Conservation (phyloP, 768 basidiomycete species). For the Kwoniella sp. region DNA sequence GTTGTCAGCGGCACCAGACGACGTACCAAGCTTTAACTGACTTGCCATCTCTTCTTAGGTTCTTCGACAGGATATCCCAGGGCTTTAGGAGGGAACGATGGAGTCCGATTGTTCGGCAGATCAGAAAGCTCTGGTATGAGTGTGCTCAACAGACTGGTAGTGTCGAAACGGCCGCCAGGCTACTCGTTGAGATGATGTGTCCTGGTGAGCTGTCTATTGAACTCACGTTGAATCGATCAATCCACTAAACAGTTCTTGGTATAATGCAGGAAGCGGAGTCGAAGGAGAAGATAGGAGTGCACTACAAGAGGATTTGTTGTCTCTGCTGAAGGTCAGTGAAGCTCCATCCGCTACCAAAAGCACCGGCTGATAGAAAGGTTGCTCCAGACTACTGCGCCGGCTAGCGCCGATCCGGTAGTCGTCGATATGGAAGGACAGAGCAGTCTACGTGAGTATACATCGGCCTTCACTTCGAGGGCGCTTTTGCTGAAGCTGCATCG, state of each 20-base stretch:
- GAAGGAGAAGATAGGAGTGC: constrained; percentile 40
- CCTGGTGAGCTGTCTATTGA: constrained; percentile 69
- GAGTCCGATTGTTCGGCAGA: constrained; percentile 70
- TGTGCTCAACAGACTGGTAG: constrained; percentile 78
- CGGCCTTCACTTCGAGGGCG: constrained; percentile 58
- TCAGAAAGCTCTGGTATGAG: constrained; percentile 77
- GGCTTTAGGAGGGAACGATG: constrained; percentile 85
- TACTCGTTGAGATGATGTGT: constrained; percentile 81
- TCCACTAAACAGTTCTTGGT: too few relatives aligned
- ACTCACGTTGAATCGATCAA: too few relatives aligned
- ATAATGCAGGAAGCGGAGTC: constrained; percentile 26
- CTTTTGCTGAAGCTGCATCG: constrained; percentile 3
- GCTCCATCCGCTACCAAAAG: too few relatives aligned
- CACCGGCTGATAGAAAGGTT: neutral
- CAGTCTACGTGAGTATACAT: constrained; percentile 22
- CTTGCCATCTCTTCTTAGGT: constrained; percentile 59
- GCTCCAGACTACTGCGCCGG: constrained; percentile 70
- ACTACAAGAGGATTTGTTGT: constrained; percentile 73
- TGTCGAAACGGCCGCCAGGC: constrained; percentile 70
- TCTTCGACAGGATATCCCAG: constrained; percentile 88
- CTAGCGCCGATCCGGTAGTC: constrained; percentile 62
- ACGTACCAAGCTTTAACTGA: neutral
- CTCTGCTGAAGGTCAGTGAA: constrained; percentile 67
- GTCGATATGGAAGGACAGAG: constrained; percentile 60
- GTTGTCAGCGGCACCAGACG: constrained; percentile 22